These are phyloP conservation scores for Populus nigra DNA, from an alignment of 345 rosid genomes.

Conservation along the genomic window DNA sequence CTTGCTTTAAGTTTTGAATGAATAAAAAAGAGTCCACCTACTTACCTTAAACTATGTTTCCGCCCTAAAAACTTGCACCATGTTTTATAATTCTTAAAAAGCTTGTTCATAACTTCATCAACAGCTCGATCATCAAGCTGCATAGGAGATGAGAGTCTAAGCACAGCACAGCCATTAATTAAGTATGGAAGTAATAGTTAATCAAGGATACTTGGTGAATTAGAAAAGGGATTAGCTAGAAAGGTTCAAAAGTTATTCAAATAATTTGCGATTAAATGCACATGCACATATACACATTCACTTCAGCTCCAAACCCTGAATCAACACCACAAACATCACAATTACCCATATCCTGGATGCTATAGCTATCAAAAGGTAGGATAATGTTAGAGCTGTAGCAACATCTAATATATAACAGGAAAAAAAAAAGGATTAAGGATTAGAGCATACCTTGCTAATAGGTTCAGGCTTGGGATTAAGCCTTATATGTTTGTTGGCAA, in stretches of 20 bases:
- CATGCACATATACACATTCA: neutral
- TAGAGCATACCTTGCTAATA: conserved; percentile 63
- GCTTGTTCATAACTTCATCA: conserved; percentile 84
- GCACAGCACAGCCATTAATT: neutral
- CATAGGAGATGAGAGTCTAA: conserved; percentile 18
- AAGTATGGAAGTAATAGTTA: no score
- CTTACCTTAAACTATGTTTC: conserved; percentile 90
- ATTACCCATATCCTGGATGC: neutral
- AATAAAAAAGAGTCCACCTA: neutral
- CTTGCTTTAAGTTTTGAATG: conserved; percentile 1
- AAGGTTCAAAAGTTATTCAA: neutral
- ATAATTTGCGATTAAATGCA: neutral
- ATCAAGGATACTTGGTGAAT: no score
- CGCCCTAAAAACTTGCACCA: conserved; percentile 96
- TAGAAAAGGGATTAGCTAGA: neutral
- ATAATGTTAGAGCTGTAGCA: neutral
- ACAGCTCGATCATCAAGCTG: conserved; percentile 98
- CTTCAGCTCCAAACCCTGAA: neutral
- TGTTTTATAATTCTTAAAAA: conserved; percentile 81
- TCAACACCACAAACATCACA: neutral
- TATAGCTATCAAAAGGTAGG: neutral
- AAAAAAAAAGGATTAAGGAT: neutral
- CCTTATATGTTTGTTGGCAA: conserved; percentile 82
- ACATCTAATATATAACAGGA: neutral
- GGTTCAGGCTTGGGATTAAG: conserved; percentile 90